Evolutionary conservation across 257 asterid species (phyloP), one percentile per base, ranked within the genome.

Genomic region (Penstemon davidsonii): DNA sequence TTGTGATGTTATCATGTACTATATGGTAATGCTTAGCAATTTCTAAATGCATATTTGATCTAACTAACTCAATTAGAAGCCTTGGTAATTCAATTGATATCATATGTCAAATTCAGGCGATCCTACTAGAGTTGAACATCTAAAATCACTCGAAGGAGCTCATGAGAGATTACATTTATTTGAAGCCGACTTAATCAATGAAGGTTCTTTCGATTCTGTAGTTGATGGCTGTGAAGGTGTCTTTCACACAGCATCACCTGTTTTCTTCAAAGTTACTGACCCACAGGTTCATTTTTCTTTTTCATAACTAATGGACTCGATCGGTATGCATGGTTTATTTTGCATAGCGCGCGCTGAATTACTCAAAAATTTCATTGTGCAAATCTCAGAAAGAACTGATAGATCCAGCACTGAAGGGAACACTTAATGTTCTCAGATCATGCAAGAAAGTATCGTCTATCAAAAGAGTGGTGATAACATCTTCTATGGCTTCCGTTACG

Each of bases 371-470:
- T 50, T 61, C 25, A 63, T 19, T 61, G 6, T 47, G 45, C 54
- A 40, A 49, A 40, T 63, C 33, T 51, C 69, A 88, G 96, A 78
- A 54, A 39, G 82, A 88, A 25, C 71, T 88, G 62, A 60, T 88
- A 12, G 90, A 86, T 51, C 96, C 92, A 49, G 96, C 92, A 1
- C 74, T 82, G 46, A 86, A 79, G 54, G 96, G 96, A 47, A 88
- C 96, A 2, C 55, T 86, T 37, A 86, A 81, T 67, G 85, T 88
- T 64, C 85, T 88, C 33, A 49, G 9, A 36, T 79, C 92, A n/a
- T 86, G 90, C 81, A 73, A 77, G 72, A 82, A 75, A 79, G 78
- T 55, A 18, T 8, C 78, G 8, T 73, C 86, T 9, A 58, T 84
- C 71, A 80, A 75, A 68, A 60, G 92, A 64, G 79, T 88, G 6